Evolutionary conservation across 345 rosid species (phyloP).

Genomic region (Eucalyptus albens): DNA sequence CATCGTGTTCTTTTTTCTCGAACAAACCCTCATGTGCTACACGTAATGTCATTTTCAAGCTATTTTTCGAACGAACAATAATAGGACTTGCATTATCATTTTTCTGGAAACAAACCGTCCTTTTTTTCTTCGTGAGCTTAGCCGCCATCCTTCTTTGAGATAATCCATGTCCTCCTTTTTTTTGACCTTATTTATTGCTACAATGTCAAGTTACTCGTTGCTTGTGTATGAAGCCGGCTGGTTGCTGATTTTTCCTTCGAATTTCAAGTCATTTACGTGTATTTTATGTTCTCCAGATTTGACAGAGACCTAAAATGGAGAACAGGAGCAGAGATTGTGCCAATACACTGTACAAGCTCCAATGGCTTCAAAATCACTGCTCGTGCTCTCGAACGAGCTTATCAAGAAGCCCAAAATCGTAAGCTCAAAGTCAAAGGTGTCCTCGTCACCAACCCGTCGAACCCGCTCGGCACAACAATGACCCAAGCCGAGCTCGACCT

Average conservation of each 20-base stretch:
- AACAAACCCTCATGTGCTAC: not conserved
- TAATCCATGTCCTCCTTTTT: not conserved
- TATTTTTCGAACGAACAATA: not conserved
- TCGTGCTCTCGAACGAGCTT: slow-evolving; percentile 5
- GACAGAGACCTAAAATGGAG: slow-evolving; percentile 59
- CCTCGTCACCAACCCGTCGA: slow-evolving; percentile 10
- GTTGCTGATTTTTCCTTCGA: not conserved
- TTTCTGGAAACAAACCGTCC: not conserved
- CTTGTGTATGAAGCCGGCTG: not conserved
- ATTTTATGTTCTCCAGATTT: slow-evolving; percentile 9
- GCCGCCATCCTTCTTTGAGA: not conserved
- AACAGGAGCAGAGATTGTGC: slow-evolving; percentile 35
- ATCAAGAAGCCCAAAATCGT: not conserved
- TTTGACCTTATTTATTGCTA: not conserved
- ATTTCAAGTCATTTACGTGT: not conserved
- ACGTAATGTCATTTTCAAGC: not conserved
- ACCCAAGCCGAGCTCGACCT: slow-evolving; percentile 40
- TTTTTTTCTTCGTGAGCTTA: not conserved
- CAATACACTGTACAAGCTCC: slow-evolving; percentile 35
- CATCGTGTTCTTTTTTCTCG: not conserved
- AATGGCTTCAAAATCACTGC: slow-evolving; percentile 36
- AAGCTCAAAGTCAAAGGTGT: slow-evolving; percentile 16
- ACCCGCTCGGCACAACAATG: slow-evolving; percentile 9
- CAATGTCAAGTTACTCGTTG: not conserved
- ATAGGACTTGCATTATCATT: not conserved